A percentile compares a stretch with the other conserved stretches of the same genome.
Conservation (phyloP, 2,329 filamentous ascomycete genomes). For the Alternaria triticina region DNA sequence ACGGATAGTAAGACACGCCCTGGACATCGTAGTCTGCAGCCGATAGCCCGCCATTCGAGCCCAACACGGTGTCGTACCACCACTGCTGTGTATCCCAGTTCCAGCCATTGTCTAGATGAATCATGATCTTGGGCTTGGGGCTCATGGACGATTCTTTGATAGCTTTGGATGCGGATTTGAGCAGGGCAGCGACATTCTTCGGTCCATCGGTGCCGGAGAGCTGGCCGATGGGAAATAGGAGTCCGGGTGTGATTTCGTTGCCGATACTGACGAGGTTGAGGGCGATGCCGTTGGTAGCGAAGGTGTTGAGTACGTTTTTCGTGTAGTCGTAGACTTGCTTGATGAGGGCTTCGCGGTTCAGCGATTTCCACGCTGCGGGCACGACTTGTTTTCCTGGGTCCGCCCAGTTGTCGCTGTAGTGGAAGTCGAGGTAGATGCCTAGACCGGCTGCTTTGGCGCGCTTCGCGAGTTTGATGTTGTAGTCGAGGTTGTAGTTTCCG, state of each 20-base stretch:
- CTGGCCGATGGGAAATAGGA: conserved; percentile 70
- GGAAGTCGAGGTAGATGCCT: conserved; percentile 67
- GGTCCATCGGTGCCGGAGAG: conserved; percentile 55
- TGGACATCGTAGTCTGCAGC: conserved; percentile 71
- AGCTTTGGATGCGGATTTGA: conserved; percentile 68
- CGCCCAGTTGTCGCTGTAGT: conserved; percentile 74
- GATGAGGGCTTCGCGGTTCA: conserved; percentile 63
- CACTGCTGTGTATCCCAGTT: conserved; percentile 69
- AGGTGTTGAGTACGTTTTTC: conserved; percentile 64
- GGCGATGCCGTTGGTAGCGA: conserved; percentile 61
- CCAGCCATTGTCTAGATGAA: conserved; percentile 80
- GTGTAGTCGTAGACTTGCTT: conserved; percentile 75
- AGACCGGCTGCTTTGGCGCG: conserved; percentile 69
- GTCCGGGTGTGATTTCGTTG: conserved; percentile 73
- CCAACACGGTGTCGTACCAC: conserved; percentile 65
- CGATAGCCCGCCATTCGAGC: conserved; percentile 54
- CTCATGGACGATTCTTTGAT: conserved; percentile 67
- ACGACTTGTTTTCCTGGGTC: conserved; percentile 69
- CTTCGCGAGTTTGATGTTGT: conserved; percentile 72
- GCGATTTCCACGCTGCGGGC: conserved; percentile 68
- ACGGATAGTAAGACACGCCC: conserved; percentile 76
- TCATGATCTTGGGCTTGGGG: conserved; percentile 71
- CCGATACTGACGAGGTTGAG: conserved; percentile 72
- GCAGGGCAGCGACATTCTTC: conserved; percentile 66
- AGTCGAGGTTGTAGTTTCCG: conserved; percentile 71